Percentiles rank a stretch among this genome's conserved stretches.
Conservation (phyloP, 192 early-diverging fungal species). For the Oehlia diaphana region DNA sequence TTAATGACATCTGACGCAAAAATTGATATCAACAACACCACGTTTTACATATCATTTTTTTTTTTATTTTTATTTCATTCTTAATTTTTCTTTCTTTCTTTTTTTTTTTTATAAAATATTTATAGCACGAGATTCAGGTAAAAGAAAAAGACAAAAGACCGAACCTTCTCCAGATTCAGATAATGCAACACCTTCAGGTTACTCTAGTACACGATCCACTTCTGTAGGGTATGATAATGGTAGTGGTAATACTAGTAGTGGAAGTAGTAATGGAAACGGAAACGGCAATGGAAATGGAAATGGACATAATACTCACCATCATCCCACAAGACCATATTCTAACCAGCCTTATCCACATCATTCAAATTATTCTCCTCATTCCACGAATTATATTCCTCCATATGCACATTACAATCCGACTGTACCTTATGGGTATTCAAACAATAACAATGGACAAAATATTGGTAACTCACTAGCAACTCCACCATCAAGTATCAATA, state of each 20-base stretch:
- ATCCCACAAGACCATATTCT: not conserved
- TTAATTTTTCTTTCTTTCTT: not conserved
- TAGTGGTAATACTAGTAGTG: conserved; percentile 25
- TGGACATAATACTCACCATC: not conserved
- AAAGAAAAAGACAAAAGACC: not conserved
- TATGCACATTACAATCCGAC: not conserved
- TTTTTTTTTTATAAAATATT: not conserved
- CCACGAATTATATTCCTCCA: too few relatives aligned
- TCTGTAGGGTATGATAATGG: conserved; percentile 27
- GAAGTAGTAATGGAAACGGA: conserved; percentile 27
- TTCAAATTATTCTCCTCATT: too few relatives aligned
- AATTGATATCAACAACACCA: too few relatives aligned
- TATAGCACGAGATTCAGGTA: conserved; percentile 1
- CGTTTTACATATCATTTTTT: not conserved
- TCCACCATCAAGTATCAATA: not conserved
- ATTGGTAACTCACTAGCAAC: not conserved
- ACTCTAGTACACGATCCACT: conserved; percentile 14
- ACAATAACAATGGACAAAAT: not conserved
- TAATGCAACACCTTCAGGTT: conserved; percentile 10
- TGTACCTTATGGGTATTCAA: not conserved
- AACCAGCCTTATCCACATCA: too few relatives aligned
- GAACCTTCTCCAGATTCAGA: conserved; percentile 15
- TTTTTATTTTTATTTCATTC: not conserved
- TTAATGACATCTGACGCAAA: too few relatives aligned
- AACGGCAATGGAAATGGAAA: not conserved